Base-by-base conservation (phyloP, 805 yeast species). In the Lipomyces sp. region DNA sequence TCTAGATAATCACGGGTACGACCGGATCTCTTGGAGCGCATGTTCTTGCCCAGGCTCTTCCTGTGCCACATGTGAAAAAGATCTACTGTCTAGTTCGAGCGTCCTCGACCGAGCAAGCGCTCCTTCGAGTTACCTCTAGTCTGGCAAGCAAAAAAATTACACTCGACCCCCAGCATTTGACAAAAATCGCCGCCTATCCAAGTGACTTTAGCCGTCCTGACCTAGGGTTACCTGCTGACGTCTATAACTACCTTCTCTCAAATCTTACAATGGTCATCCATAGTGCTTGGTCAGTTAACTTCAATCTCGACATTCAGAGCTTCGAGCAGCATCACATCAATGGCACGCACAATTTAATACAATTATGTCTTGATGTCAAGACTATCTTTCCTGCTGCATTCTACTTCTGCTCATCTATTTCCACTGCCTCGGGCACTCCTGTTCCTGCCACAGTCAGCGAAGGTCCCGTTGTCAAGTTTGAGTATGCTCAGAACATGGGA, bases 11-110 rank as follows among this genome's bases (percentile, higher is more conserved):
- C 35, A 66, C 69, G 7, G 69, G 69, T 13, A 42, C 65, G 2
- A 66, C 69, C 6, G 69, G 69, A 7, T 64, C 69, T 1, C 60
- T 66, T 24, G 69, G 69, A 7, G 68, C 69, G 2, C 68, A 64
- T 50, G 37, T 56, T 1, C 59, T 66, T 13, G 60, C 58, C 24
- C 59, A 60, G 29, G 53, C 66, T 8, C 32, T 59, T 13, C 34
- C n/a, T n/a, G 32, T 53, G 11, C 42, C 53, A 13, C 29, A 60
- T 34, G 69, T 66, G 33, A 60, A 42, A 63, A 64, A 60, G 57
- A 59, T 66, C 5, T 59, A 54, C 57, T 64, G 68, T 29, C 57
- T 66, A 13, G 69, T 66, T 10, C 67, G 69, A 48, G 69, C 69
- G 1, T 4, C 55, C 11, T n/a, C 65, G 4, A 8, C 18, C 1